phyloP scores from a whole-genome alignment of 371 early-diverging fungal species.

The Saksenaea vasiformis region DNA sequence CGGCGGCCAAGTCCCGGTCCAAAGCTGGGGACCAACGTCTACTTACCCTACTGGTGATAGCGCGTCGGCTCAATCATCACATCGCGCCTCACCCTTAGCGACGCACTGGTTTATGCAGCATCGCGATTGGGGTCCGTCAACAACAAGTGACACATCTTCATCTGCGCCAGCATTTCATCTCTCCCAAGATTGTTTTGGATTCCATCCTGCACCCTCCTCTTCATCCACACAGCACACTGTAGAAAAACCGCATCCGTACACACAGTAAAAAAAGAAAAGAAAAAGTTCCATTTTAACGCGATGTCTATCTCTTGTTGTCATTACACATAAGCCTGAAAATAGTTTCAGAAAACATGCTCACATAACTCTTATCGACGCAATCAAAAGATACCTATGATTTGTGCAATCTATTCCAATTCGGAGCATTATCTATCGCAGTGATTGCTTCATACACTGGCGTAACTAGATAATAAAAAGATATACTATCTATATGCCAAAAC shows the following conservation, averaged over 20 bases:
- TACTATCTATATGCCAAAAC: too few relatives aligned
- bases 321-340: too few relatives aligned
- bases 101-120: neutral
- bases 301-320: too few relatives aligned
- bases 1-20: neutral
- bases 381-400: too few relatives aligned
- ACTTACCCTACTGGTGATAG: neutral
- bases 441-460: too few relatives aligned
- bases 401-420: too few relatives aligned
- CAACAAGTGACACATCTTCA: neutral
- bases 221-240: neutral
- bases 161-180: neutral
- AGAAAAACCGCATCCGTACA: neutral
- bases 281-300: too few relatives aligned
- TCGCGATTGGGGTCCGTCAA: neutral
- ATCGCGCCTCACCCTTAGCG: neutral
- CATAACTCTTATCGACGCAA: too few relatives aligned
- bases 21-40: neutral
- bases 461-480: too few relatives aligned
- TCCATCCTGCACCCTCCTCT: neutral
- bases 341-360: too few relatives aligned
- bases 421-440: too few relatives aligned
- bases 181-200: neutral
- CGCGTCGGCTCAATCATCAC: neutral
- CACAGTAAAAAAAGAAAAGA: neutral